Evolutionary conservation across 768 basidiomycete species (phyloP).

Genomic region (Suillus decipiens): DNA sequence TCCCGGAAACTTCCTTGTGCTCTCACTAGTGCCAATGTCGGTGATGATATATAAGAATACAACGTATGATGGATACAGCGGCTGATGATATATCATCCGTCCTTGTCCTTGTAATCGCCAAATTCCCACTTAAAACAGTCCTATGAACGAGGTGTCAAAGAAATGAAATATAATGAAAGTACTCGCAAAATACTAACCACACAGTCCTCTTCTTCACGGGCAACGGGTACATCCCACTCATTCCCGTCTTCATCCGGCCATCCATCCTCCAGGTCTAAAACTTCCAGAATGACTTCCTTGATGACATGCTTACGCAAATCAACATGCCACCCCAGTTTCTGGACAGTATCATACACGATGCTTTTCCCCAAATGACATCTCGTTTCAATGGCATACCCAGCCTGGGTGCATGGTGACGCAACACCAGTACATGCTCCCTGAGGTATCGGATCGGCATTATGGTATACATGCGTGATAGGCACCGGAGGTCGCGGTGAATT

Average conservation of each 20-base stretch:
- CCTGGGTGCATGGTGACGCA: slow-evolving; percentile 55
- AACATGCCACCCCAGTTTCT: slow-evolving; percentile 58
- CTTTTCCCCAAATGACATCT: slow-evolving; percentile 63
- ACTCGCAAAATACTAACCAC: slow-evolving; percentile 41
- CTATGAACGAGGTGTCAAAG: slow-evolving; percentile 36
- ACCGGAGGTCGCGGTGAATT: slow-evolving; percentile 22
- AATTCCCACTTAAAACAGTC: slow-evolving; percentile 84
- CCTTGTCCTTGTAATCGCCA: slow-evolving; percentile 41
- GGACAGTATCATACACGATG: slow-evolving; percentile 72
- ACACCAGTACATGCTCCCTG: slow-evolving; percentile 56
- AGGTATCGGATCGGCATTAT: slow-evolving; percentile 74
- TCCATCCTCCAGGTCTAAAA: slow-evolving; percentile 48
- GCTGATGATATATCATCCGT: neutral
- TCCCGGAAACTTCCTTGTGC: neutral
- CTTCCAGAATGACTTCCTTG: slow-evolving; percentile 51
- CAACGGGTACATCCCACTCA: slow-evolving; percentile 52
- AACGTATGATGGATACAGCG: slow-evolving; percentile 6
- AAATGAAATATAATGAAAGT: neutral
- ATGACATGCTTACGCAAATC: slow-evolving; percentile 59
- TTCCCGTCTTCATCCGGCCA: slow-evolving; percentile 42
- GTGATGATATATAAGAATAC: slow-evolving; percentile 7
- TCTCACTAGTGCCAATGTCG: neutral
- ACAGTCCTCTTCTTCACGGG: slow-evolving; percentile 66
- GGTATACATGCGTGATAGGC: slow-evolving; percentile 53
- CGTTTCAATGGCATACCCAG: slow-evolving; percentile 66